phyloP scores from a whole-genome alignment of 2,329 filamentous ascomycete genomes.

The Alternaria sp. region DNA sequence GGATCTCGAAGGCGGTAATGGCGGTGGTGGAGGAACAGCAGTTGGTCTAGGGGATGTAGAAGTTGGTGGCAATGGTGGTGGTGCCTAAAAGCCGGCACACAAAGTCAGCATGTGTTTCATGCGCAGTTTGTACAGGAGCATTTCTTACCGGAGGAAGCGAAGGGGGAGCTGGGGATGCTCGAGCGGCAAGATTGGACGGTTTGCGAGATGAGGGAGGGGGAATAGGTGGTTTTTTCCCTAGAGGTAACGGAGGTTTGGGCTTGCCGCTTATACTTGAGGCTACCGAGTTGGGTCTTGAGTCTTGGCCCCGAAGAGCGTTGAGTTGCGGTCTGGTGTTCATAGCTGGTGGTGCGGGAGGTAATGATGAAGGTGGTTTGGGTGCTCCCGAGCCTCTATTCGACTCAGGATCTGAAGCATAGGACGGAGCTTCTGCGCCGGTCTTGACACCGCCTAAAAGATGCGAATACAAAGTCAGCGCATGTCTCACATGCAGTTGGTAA shows the following conservation, averaged over 20 bases:
- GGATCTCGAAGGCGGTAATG: constrained; percentile 25
- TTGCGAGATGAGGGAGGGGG: constrained; percentile 66
- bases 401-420: constrained; percentile 85
- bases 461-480: not conserved
- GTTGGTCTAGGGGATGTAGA: constrained; percentile 32
- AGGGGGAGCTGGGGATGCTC: constrained; percentile 53
- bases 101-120: not conserved
- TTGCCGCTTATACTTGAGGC: constrained; percentile 65
- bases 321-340: constrained; percentile 66
- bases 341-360: constrained; percentile 59
- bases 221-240: constrained; percentile 75
- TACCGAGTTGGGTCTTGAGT: constrained; percentile 66
- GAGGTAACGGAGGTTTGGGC: constrained; percentile 76
- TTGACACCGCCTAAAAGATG: constrained; percentile 61
- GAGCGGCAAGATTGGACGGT: constrained; percentile 59
- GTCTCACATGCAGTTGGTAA: not conserved
- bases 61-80: constrained; percentile 51
- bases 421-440: constrained; percentile 68
- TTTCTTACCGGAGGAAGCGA: constrained; percentile 52
- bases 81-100: not conserved
- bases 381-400: constrained; percentile 60
- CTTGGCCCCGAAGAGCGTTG: constrained; percentile 63
- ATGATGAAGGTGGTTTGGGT: constrained; percentile 58
- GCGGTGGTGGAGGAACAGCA: constrained; percentile 25
- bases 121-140: not conserved